Evolutionary conservation across 805 yeast species (phyloP), one percentile per base, ranked within the genome.

Genomic region (Metschnikowia lunata): DNA sequence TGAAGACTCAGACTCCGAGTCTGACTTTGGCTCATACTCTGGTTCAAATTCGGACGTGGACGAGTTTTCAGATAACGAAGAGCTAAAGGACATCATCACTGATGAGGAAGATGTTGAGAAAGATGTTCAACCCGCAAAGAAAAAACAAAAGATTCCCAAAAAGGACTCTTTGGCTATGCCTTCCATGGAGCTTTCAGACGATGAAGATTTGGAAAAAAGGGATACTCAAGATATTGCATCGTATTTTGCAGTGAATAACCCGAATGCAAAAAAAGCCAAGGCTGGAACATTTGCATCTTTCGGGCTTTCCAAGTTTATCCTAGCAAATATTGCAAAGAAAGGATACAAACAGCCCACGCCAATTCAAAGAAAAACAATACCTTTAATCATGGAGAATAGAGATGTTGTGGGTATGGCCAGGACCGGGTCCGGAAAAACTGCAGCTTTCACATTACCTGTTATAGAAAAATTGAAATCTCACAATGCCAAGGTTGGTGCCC

Each of bases 361-460:
- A 1, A 93, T 93, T 63, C 99, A 93, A 68, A 76, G 99, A 52
- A 93, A 91, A 61, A 84, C 99, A 3, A 87, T 93, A 46, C 99
- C 99, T 0, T 72, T 89, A 43, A 83, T 93, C 47, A 71, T 93
- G 70, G 88, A 85, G 37, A 85, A 81, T 43, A 76, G 95, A 59
- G 99, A 93, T 67, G 95, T 93, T 34, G 99, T 93, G 12, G 99
- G 97, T 61, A 93, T 93, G 99, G 99, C 99, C 12, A 78, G 99
- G 60, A 93, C 99, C 0, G 99, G 99, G 58, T 87, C 96, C 26
- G 99, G 99, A 74, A 93, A 93, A 62, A 93, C 99, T 0, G 99
- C 99, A 8, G 98, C 99, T 1, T 93, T 93, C 62, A 78, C 88
- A 15, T 68, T 93, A 43, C 99, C 99, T 3, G 74, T 93, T 71